Evolutionary conservation across 306 rosid species (phyloP).

Genomic region (Mucuna pruriens): DNA sequence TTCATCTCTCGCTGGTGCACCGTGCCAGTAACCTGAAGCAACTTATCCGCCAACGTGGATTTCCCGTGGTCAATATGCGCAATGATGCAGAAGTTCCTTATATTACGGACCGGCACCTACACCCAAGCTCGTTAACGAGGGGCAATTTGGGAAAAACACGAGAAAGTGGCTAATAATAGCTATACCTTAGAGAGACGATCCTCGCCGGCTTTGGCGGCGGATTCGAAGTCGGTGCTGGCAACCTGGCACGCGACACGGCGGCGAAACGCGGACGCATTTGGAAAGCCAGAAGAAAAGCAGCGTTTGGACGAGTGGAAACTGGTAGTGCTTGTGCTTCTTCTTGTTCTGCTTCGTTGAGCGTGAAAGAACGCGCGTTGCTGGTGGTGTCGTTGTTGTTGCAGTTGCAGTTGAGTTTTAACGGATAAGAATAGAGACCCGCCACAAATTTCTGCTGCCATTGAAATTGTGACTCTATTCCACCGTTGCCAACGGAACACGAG

Average conservation of each 20-base stretch:
- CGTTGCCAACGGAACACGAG: background rate
- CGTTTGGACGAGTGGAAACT: slow-evolving; percentile 36
- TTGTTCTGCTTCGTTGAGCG: slow-evolving; percentile 27
- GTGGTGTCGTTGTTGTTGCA: background rate
- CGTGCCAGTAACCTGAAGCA: slow-evolving; percentile 89
- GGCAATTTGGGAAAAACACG: background rate
- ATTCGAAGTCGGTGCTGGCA: slow-evolving; percentile 50
- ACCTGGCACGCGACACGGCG: slow-evolving; percentile 50
- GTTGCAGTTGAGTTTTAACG: slow-evolving; percentile 51
- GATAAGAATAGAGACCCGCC: slow-evolving; percentile 73
- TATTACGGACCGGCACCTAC: slow-evolving; percentile 80
- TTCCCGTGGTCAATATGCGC: slow-evolving; percentile 96
- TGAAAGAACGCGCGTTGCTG: background rate
- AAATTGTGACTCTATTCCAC: background rate
- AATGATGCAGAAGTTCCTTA: slow-evolving; percentile 80
- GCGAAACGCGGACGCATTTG: slow-evolving; percentile 37
- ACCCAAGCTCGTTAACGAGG: background rate
- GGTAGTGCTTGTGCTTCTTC: slow-evolving; percentile 38
- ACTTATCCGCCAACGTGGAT: slow-evolving; percentile 85
- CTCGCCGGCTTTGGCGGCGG: slow-evolving; percentile 58
- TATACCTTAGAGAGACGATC: slow-evolving; percentile 77
- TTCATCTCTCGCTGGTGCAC: slow-evolving; percentile 93
- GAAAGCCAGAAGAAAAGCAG: slow-evolving; percentile 31
- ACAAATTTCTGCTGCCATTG: slow-evolving; percentile 73
- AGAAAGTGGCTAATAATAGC: background rate